These are phyloP conservation scores for Xylaria sp. DNA, from an alignment of 2,329 filamentous ascomycete genomes.

Conservation along the genomic window DNA sequence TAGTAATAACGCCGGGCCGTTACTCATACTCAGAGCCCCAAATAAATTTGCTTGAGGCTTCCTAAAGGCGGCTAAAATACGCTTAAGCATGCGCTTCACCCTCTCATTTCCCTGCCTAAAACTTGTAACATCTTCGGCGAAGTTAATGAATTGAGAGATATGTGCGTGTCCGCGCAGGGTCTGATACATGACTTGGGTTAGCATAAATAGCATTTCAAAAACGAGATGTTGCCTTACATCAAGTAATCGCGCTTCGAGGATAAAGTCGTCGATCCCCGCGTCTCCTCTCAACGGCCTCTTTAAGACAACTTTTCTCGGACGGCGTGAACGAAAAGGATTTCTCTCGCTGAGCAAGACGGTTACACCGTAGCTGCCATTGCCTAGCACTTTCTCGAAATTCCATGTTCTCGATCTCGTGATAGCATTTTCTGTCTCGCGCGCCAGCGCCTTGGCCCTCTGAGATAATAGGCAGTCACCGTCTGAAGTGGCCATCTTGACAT, in stretches of 20 bases:
- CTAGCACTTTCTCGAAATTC: constrained; percentile 24
- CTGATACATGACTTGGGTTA: neutral
- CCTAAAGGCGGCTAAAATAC: neutral
- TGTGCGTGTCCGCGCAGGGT: constrained; percentile 12
- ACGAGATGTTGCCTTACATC: neutral
- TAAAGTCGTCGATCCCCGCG: neutral
- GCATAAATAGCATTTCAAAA: neutral
- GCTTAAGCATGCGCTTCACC: neutral
- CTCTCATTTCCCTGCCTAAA: neutral
- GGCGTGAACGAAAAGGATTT: neutral
- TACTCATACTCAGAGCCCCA: neutral
- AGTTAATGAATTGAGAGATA: constrained; percentile 9
- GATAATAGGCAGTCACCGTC: neutral
- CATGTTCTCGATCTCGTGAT: constrained; percentile 12
- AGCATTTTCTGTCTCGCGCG: neutral
- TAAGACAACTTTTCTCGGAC: constrained; percentile 16
- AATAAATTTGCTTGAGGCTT: constrained; percentile 11
- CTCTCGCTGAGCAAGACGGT: constrained; percentile 21
- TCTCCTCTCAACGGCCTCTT: constrained; percentile 13
- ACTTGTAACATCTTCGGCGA: neutral
- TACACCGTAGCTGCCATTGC: constrained; percentile 25
- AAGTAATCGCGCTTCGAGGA: neutral
- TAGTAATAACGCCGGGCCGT: constrained; percentile 17
- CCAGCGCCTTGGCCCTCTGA: neutral
- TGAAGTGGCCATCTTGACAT: constrained; percentile 1